Conservation (phyloP, 805 yeast species). For the Candida coquimbonensis region DNA sequence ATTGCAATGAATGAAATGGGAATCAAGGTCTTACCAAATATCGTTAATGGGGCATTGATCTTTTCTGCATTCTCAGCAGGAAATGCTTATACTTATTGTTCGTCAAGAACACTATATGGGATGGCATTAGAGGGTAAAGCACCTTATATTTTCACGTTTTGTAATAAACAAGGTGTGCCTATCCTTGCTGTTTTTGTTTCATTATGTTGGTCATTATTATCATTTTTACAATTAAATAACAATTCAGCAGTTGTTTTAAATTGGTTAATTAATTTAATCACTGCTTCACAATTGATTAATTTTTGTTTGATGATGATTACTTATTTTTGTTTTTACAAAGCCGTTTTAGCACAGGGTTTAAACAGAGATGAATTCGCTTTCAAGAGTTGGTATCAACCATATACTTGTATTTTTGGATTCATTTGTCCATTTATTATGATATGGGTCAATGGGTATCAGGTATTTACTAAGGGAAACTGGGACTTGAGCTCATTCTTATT, state of each 20-base stretch:
- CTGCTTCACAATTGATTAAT: conserved; percentile 61
- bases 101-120: conserved; percentile 63
- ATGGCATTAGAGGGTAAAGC: conserved; percentile 68
- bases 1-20: conserved; percentile 71
- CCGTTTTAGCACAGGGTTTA: conserved; percentile 45
- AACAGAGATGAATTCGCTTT: conserved; percentile 41
- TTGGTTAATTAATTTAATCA: conserved; percentile 68
- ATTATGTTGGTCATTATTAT: conserved; percentile 52
- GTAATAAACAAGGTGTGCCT: conserved; percentile 67
- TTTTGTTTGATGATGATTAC: conserved; percentile 51
- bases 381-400: conserved; percentile 55
- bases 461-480: conserved; percentile 66
- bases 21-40: conserved; percentile 61
- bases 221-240: conserved; percentile 57
- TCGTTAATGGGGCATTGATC: conserved; percentile 72
- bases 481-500: conserved; percentile 53
- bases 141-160: conserved; percentile 55
- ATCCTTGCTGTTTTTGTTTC: conserved; percentile 46
- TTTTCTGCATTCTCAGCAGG: conserved; percentile 80
- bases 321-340: conserved; percentile 56
- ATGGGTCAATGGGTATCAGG: conserved; percentile 60
- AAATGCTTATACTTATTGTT: conserved; percentile 69
- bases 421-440: conserved; percentile 42
- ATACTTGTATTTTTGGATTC: conserved; percentile 43
- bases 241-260: conserved; percentile 56